These are phyloP conservation scores for Lanmaoa rubissima DNA, from an alignment of 768 basidiomycete species.

Conservation along the genomic window DNA sequence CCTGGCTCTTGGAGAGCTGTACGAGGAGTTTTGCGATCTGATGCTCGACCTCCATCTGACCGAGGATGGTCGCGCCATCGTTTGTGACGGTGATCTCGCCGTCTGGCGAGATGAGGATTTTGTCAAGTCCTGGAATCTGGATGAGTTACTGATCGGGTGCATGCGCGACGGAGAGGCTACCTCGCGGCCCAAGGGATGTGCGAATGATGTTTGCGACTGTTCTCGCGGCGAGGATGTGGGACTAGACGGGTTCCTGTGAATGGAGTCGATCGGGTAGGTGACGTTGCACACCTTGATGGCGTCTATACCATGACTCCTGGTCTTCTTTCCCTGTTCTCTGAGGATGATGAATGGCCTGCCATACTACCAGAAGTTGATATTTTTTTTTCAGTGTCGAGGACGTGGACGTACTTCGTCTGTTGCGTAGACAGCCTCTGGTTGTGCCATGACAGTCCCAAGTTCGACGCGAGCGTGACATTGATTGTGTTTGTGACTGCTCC, in stretches of 20 bases:
- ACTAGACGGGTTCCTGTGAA: conserved; percentile 41
- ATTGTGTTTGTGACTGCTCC: conserved; percentile 21
- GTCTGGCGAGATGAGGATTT: conserved; percentile 93
- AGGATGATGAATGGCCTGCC: conserved; percentile 98
- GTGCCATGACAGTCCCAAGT: conserved; percentile 21
- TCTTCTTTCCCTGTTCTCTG: conserved; percentile 90
- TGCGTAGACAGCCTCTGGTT: conserved; percentile 74
- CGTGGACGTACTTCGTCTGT: conserved; percentile 71
- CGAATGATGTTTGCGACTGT: conserved; percentile 94
- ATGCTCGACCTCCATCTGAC: conserved; percentile 99
- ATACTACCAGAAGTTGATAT: conserved; percentile 50
- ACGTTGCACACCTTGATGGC: conserved; percentile 79
- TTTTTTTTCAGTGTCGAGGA: neutral
- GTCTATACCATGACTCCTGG: conserved; percentile 85
- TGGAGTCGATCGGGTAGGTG: neutral
- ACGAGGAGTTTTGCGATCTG: conserved; percentile 98
- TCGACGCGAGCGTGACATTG: conserved; percentile 26
- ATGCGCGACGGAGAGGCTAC: conserved; percentile 38
- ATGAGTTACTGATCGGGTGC: conserved; percentile 13
- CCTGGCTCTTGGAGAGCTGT: conserved; percentile 95
- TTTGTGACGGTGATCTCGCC: conserved; percentile 99
- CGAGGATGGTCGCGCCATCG: conserved; percentile 96
- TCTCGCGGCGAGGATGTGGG: conserved; percentile 93
- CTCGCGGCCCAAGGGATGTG: conserved; percentile 93
- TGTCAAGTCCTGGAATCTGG: conserved; percentile 73